phyloP scores from a whole-genome alignment of 2,329 filamentous ascomycete species.

The Aureobasidium mangrovei region DNA sequence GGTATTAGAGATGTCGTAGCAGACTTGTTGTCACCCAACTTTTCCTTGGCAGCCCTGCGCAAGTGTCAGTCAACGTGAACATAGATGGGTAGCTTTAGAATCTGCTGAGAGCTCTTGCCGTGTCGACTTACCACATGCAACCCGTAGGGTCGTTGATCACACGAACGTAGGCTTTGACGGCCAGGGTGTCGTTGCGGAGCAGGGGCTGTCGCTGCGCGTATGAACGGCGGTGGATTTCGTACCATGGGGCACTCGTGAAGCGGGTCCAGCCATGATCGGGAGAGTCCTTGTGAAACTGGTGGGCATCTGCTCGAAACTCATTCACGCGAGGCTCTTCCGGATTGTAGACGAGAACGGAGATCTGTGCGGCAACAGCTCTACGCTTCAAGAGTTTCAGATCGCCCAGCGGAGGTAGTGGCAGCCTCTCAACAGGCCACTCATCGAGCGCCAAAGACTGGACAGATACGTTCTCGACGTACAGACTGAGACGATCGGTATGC shows the following conservation, averaged over 20 bases:
- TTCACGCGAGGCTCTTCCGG: conserved; percentile 52
- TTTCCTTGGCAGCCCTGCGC: conserved; percentile 20
- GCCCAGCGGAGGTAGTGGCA: conserved; percentile 24
- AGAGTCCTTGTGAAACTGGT: conserved; percentile 51
- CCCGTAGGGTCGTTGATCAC: conserved; percentile 52
- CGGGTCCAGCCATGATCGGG: conserved; percentile 57
- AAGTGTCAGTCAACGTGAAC: no score
- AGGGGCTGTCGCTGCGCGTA: conserved; percentile 50
- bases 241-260: conserved; percentile 48
- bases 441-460: conserved; percentile 26
- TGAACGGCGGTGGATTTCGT: conserved; percentile 49
- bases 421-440: conserved; percentile 20
- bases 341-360: conserved; percentile 55
- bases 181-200: conserved; percentile 51
- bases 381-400: conserved; percentile 29
- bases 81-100: no score
- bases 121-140: conserved; percentile 40
- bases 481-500: conserved; percentile 45
- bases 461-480: conserved; percentile 54
- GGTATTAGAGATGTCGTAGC: conserved; percentile 49
- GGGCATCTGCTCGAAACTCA: conserved; percentile 46
- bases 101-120: no score
- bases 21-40: conserved; percentile 45
- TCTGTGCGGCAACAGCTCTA: conserved; percentile 46
- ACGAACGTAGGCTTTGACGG: conserved; percentile 54